Percentiles rank a stretch among this genome's conserved stretches.
phyloP scores from a whole-genome alignment of 495 filamentous ascomycete genomes.

The Xylaria nigripes region DNA sequence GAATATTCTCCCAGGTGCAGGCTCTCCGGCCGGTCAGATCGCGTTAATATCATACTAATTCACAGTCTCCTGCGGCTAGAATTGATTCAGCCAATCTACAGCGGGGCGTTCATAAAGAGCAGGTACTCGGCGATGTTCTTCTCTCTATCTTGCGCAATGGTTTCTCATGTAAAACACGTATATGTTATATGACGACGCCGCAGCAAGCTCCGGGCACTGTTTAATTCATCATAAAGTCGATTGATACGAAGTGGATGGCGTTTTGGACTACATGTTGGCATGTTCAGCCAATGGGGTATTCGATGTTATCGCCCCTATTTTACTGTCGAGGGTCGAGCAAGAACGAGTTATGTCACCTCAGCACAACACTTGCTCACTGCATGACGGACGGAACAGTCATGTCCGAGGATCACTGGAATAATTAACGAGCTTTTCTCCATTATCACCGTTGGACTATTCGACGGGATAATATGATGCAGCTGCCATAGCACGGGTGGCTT shows the following conservation, averaged over 20 bases:
- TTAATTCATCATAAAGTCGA: not conserved
- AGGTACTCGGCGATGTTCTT: not conserved
- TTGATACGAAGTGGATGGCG: constrained; percentile 19
- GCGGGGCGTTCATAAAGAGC: constrained; percentile 3
- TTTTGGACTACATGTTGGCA: constrained; percentile 20
- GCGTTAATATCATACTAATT: constrained; percentile 10
- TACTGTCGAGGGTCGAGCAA: not conserved
- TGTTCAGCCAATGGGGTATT: constrained; percentile 7
- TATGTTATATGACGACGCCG: not conserved
- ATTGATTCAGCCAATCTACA: not conserved
- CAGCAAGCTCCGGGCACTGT: not conserved
- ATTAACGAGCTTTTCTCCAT: too few species aligned
- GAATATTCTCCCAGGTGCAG: not conserved
- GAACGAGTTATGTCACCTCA: not conserved
- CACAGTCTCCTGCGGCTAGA: not conserved
- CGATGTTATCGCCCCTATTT: not conserved
- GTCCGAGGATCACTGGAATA: too few species aligned
- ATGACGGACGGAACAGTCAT: not conserved
- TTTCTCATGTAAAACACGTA: constrained; percentile 5
- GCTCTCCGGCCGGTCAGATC: not conserved
- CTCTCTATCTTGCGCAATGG: not conserved
- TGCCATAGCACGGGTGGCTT: too few species aligned
- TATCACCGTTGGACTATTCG: too few species aligned
- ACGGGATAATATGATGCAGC: too few species aligned
- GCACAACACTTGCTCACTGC: not conserved